Evolutionary conservation across 1,139 yeast genomes (phyloP), one percentile per base, ranked within the genome.

Genomic region (Debaryomycetaceae sp.): DNA sequence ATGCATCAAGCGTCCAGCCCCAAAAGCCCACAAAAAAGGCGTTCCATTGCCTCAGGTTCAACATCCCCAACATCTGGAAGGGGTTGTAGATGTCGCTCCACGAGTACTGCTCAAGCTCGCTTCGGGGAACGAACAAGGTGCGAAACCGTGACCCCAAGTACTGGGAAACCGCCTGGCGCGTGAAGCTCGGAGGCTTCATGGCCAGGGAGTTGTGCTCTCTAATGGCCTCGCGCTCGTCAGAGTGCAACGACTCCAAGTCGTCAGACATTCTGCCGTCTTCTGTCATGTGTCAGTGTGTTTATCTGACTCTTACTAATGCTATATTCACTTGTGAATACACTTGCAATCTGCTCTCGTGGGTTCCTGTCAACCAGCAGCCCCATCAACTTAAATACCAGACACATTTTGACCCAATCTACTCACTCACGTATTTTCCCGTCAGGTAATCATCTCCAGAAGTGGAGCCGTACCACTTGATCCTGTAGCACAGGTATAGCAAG

Each of bases 1-100:
- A 76, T 4, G 90, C 87, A 59, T 84, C 90, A 80, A 85, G 78
- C 5, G 87, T 74, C 90, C 90, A 84, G 30, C 42, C 63, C 23
- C 46, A 45, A 31, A 58, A 55, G 6, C 62, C 63, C 42, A 57
- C 51, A 6, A 52, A 42, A 42, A 57, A 59, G 42, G 49, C 59
- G 47, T 56, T 57, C 64, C 65, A 60, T 42, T 59, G 51, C 22
- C 43, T 47, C 27, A 45, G 45, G n/a, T 49, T 49, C 52, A 60
- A 45, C 22, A 41, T 42, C n/a, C 37, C 22, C 11, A 39, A 38
- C 5, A 42, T 34, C 14, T 54, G 49, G 44, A 71, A 66, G 0
- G 77, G 77, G 49, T 70, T 69, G 36, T 64, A 53, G 22, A 68
- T 57, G 39, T 70, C 70, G 24, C 47, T 43, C 55, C 60, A 59